Percentiles rank a stretch among this genome's conserved stretches.
These are phyloP conservation scores for Coccomyxa sp. DNA, from an alignment of 139 green algal species.

Conservation along the genomic window DNA sequence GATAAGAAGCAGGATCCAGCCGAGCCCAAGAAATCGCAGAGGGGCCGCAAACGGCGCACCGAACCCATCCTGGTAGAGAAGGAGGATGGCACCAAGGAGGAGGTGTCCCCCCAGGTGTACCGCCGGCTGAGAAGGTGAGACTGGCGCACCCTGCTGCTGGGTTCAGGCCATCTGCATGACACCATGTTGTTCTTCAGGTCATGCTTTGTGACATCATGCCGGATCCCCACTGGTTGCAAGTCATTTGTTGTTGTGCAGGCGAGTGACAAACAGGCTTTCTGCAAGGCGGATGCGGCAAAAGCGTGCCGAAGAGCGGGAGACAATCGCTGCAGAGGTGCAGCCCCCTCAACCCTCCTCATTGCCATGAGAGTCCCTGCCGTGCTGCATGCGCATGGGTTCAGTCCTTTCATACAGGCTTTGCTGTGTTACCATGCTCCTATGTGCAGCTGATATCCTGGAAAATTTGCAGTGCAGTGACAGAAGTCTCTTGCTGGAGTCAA, in stretches of 20 bases:
- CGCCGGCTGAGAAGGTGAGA: slow-evolving; percentile 2
- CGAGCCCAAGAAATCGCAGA: neutral
- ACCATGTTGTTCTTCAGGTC: no score
- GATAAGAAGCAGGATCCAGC: neutral
- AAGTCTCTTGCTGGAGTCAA: no score
- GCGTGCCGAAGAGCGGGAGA: slow-evolving; percentile 2
- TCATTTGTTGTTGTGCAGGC: neutral
- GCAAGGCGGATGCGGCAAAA: slow-evolving; percentile 8
- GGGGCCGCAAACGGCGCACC: slow-evolving; percentile 5
- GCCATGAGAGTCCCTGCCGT: neutral
- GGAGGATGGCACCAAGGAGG: neutral
- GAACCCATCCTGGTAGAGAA: neutral
- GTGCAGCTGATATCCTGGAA: no score
- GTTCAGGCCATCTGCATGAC: no score
- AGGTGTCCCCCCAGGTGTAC: slow-evolving; percentile 1
- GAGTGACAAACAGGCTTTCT: slow-evolving; percentile 6
- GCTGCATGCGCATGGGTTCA: neutral
- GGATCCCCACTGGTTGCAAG: no score
- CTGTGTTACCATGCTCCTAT: no score
- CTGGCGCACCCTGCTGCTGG: no score
- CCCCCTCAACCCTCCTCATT: neutral
- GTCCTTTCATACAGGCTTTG: neutral
- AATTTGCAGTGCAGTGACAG: no score
- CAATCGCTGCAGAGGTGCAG: neutral
- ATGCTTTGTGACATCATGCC: no score